A percentile compares a stretch with the other conserved stretches of the same genome.
These are phyloP conservation scores for Pythium dissimile DNA, from an alignment of 352 stramenopile species.

Conservation along the genomic window DNA sequence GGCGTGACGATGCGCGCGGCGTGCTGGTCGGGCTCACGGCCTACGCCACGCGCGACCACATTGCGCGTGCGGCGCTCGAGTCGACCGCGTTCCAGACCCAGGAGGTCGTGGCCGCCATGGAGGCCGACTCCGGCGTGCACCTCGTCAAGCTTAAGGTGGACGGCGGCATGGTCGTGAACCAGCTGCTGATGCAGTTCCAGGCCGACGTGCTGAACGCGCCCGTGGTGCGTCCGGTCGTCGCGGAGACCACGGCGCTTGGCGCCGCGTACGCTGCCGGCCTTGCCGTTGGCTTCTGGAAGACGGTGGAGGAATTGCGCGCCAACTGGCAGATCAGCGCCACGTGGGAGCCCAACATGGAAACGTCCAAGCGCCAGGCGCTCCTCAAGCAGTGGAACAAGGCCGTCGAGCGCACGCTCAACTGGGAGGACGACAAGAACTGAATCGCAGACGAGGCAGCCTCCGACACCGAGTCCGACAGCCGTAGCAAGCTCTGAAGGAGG, in stretches of 20 bases:
- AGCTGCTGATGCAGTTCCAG: constrained; percentile 98
- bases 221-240: constrained; percentile 91
- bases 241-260: constrained; percentile 98
- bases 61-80: constrained; percentile 95
- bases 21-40: constrained; percentile 96
- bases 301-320: constrained; percentile 75
- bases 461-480: neutral
- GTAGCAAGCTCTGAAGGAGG: constrained; percentile 9
- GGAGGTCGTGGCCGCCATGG: constrained; percentile 95
- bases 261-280: constrained; percentile 96
- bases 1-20: constrained; percentile 94
- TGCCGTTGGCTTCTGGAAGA: constrained; percentile 95
- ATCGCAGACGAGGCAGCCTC: constrained; percentile 4
- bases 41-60: constrained; percentile 94
- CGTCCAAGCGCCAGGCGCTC: constrained; percentile 46
- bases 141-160: constrained; percentile 94
- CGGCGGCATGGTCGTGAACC: constrained; percentile 97
- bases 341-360: constrained; percentile 74
- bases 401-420: constrained; percentile 81
- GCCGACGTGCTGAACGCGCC: constrained; percentile 93
- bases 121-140: constrained; percentile 88
- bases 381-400: constrained; percentile 82
- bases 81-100: constrained; percentile 94
- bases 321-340: constrained; percentile 77
- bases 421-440: constrained; percentile 54